phyloP scores from a whole-genome alignment of 257 asterid genomes.

The Fraxinus quadrangulata region DNA sequence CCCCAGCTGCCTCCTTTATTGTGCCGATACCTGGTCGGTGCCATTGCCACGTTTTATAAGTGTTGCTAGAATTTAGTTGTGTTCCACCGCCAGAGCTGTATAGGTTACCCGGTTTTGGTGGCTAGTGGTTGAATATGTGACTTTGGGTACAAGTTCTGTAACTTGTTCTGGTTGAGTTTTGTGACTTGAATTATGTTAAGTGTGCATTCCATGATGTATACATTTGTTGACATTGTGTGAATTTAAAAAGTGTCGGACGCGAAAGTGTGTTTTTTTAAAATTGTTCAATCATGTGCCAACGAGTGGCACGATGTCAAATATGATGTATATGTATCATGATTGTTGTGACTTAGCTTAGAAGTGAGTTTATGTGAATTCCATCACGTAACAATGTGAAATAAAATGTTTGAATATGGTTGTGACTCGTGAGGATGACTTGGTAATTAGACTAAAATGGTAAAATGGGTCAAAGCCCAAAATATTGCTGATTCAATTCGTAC shows the following conservation, averaged over 20 bases:
- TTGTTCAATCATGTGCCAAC: too few relatives aligned
- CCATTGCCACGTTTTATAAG: neutral
- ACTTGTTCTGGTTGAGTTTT: neutral
- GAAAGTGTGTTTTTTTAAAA: too few relatives aligned
- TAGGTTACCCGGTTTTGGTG: neutral
- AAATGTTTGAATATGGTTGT: neutral
- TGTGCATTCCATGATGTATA: too few relatives aligned
- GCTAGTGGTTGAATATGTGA: neutral
- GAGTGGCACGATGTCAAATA: too few relatives aligned
- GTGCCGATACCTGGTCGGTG: slow-evolving; percentile 21
- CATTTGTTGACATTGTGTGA: too few relatives aligned
- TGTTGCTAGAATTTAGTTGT: neutral
- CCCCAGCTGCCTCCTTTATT: slow-evolving; percentile 35
- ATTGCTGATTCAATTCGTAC: too few relatives aligned
- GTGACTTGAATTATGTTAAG: too few relatives aligned
- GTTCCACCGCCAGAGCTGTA: neutral
- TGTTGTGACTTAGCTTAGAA: neutral
- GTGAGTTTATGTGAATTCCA: neutral
- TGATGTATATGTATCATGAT: too few relatives aligned
- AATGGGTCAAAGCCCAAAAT: too few relatives aligned
- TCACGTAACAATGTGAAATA: neutral
- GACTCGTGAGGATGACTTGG: too few relatives aligned
- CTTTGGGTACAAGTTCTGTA: neutral
- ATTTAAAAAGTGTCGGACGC: too few relatives aligned
- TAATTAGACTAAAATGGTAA: too few relatives aligned